Conservation (phyloP, 768 basidiomycete species). For the Tricholoma terreum region DNA sequence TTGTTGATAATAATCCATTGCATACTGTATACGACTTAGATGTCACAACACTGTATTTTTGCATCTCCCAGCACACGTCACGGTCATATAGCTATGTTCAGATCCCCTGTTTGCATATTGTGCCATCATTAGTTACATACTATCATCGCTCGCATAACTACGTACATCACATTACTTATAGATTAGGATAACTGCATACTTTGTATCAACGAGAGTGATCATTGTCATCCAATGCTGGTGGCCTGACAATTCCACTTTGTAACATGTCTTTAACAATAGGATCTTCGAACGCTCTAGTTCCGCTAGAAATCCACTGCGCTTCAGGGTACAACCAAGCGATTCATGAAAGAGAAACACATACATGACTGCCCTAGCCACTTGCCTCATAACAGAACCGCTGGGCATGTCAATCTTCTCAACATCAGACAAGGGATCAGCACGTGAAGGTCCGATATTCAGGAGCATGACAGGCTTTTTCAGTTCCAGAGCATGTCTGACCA, state of each 20-base stretch:
- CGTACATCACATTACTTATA: not conserved
- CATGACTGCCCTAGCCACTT: slow-evolving; percentile 60
- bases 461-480: slow-evolving; percentile 75
- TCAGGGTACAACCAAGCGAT: not conserved
- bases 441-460: slow-evolving; percentile 84
- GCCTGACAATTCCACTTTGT: slow-evolving; percentile 54
- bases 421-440: slow-evolving; percentile 68
- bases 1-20: slow-evolving; percentile 4
- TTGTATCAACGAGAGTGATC: not conserved
- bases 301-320: slow-evolving; percentile 35
- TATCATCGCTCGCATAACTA: not conserved
- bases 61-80: not conserved
- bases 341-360: slow-evolving; percentile 40
- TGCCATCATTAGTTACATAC: not conserved
- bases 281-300: slow-evolving; percentile 40
- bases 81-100: not conserved
- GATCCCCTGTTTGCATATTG: not conserved
- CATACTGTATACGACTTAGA: not conserved
- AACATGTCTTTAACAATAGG: slow-evolving; percentile 50
- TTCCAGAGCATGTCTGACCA: slow-evolving; percentile 78
- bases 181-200: not conserved
- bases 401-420: slow-evolving; percentile 79
- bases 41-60: not conserved
- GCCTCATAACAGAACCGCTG: slow-evolving; percentile 69
- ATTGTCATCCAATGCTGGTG: slow-evolving; percentile 27